Base-by-base conservation (phyloP, 2,329 filamentous ascomycete genomes). In the Fusarium albidum region DNA sequence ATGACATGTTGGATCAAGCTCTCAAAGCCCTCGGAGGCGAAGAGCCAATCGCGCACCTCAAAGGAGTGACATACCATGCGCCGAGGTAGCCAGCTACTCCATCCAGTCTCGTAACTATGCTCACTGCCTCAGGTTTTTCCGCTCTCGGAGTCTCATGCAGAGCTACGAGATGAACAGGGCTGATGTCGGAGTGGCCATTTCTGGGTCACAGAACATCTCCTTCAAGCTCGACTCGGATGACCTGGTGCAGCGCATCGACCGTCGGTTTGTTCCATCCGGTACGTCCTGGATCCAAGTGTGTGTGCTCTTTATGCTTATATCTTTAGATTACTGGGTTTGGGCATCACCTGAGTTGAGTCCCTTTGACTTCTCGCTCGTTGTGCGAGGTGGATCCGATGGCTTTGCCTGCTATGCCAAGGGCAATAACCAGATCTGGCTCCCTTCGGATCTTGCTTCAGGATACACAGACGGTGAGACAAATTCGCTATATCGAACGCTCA, bases 391-490 rank as follows among this genome's bases (percentile, higher is more conserved):
- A 8, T 21, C 35, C 8, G 41, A 51, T 25, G 52, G 52, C 0
- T 55, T 41, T 29, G 52, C 52, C 10, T 55, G 52, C 27, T 55
- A 51, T 31, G 47, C 51, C 13, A 38, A 32, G 17, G 47, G 52
- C 3, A 55, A 51, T 17, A 42, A 55, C 12, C 52, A 55, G 39
- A 51, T 55, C 27, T 51, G 35, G 46, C 35, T 55, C 9, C 52
- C 52, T 14, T 26, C 37, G 4, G 33, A 46, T 6, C 34, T 55
- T 3, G 15, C 47, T 25, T 50, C 52, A 3, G 52, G 52, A 17
- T 55, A 55, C 25, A 46, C 37, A 11, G 52, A 55, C n/a, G 14
- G 52, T 55, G 38, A n/a, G n/a, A n/a, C n/a, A n/a, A n/a, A n/a
- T n/a, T n/a, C n/a, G n/a, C n/a, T n/a, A n/a, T n/a, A n/a, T n/a